Evolutionary conservation across 257 asterid genomes (phyloP).

Genomic region (Nicotiana undulata): DNA sequence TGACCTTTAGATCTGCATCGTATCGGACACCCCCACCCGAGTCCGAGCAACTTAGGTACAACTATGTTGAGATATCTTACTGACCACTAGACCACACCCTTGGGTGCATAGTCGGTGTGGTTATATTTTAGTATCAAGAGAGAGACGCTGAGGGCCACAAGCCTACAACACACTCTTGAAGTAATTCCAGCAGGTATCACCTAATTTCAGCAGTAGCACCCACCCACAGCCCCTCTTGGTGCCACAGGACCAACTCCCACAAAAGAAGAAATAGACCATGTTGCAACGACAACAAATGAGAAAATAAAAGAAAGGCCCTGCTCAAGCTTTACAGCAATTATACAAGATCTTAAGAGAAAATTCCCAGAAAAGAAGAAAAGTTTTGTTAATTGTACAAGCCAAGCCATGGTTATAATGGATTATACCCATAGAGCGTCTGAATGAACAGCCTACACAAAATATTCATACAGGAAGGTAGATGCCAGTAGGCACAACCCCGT

Average conservation of each 20-base stretch:
- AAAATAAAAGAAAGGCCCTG: slow-evolving; percentile 3
- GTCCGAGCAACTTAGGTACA: no score
- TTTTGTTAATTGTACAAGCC: neutral
- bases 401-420: neutral
- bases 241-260: neutral
- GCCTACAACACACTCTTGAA: neutral
- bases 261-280: neutral
- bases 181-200: neutral
- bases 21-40: no score
- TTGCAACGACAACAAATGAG: neutral
- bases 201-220: neutral
- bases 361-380: neutral
- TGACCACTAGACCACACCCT: no score
- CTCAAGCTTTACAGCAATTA: neutral
- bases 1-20: no score
- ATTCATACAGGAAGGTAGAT: neutral
- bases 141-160: neutral
- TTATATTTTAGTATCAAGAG: neutral
- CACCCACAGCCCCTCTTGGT: neutral
- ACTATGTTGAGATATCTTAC: no score
- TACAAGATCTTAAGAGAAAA: neutral
- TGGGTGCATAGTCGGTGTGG: neutral
- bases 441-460: neutral
- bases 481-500: neutral
- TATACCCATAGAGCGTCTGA: neutral